A percentile compares a stretch with the other conserved stretches of the same genome.
Evolutionary conservation across 495 filamentous ascomycete genomes (phyloP).

Genomic region (Tricharina praecox): DNA sequence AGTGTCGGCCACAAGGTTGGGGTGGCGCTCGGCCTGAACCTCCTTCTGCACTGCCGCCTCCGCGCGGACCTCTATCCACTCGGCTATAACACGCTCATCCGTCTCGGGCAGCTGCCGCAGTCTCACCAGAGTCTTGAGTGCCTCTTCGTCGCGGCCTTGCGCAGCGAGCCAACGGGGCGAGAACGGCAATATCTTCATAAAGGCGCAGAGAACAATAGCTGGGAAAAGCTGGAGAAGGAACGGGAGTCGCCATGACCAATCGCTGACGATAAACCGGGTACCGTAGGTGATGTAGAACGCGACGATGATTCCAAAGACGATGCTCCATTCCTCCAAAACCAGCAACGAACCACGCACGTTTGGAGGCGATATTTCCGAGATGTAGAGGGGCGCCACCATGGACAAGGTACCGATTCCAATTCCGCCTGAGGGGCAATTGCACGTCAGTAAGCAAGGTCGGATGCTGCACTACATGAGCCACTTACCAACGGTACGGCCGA

Average conservation of each 20-base stretch:
- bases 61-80: slow-evolving; percentile 37
- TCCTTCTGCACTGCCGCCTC: slow-evolving; percentile 36
- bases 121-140: slow-evolving; percentile 31
- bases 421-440: no score
- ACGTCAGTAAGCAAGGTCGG: no score
- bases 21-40: slow-evolving; percentile 33
- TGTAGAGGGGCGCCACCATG: slow-evolving; percentile 34
- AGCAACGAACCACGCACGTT: slow-evolving; percentile 38
- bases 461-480: no score
- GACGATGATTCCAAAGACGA: slow-evolving; percentile 40
- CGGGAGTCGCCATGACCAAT: slow-evolving; percentile 29
- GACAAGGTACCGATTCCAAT: slow-evolving; percentile 28
- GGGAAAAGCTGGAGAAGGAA: slow-evolving; percentile 37
- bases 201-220: slow-evolving; percentile 31
- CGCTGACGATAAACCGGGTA: slow-evolving; percentile 33
- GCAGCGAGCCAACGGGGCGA: slow-evolving; percentile 39
- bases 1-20: slow-evolving; percentile 9
- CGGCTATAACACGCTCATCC: slow-evolving; percentile 33
- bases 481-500: slow-evolving; percentile 34
- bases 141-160: slow-evolving; percentile 35
- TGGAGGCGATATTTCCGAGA: slow-evolving; percentile 39
- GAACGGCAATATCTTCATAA: slow-evolving; percentile 34
- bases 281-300: slow-evolving; percentile 36
- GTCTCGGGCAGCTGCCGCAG: slow-evolving; percentile 32
- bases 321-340: slow-evolving; percentile 38